phyloP scores from a whole-genome alignment of 2,329 filamentous ascomycete genomes.

The Tolypocladium pustulatum region DNA sequence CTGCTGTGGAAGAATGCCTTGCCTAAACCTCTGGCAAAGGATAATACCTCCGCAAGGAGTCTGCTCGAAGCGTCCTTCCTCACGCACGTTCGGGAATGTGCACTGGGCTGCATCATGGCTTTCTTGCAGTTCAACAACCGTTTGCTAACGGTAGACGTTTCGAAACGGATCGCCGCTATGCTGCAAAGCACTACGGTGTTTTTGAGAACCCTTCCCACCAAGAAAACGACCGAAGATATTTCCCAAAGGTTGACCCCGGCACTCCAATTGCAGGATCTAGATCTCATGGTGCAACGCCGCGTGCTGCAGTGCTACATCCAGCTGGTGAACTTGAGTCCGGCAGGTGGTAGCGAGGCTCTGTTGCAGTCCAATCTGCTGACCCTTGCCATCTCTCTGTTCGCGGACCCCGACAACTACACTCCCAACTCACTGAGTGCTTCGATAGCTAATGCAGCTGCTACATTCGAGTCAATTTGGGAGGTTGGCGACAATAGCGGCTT shows the following conservation, averaged over 20 bases:
- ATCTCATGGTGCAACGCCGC: slow-evolving; percentile 84
- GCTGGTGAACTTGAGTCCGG: slow-evolving; percentile 77
- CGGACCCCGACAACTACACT: slow-evolving; percentile 81
- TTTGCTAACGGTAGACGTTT: slow-evolving; percentile 85
- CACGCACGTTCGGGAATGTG: slow-evolving; percentile 89
- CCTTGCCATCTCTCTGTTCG: slow-evolving; percentile 81
- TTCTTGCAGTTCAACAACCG: slow-evolving; percentile 92
- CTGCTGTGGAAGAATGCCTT: slow-evolving; percentile 95
- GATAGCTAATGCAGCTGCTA: slow-evolving; percentile 80
- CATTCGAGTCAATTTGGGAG: slow-evolving; percentile 92
- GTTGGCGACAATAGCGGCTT: slow-evolving; percentile 90
- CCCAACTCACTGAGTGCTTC: slow-evolving; percentile 79
- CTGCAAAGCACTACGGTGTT: slow-evolving; percentile 90
- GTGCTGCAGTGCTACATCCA: slow-evolving; percentile 94
- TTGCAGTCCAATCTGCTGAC: slow-evolving; percentile 87
- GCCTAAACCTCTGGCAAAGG: slow-evolving; percentile 86
- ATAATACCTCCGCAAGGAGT: slow-evolving; percentile 76
- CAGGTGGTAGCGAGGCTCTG: slow-evolving; percentile 74
- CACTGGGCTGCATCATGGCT: slow-evolving; percentile 78
- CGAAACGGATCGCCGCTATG: slow-evolving; percentile 86
- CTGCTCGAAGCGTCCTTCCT: slow-evolving; percentile 86
- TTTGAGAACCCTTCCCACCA: slow-evolving; percentile 70
- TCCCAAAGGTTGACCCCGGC: slow-evolving; percentile 74
- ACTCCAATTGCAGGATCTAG: slow-evolving; percentile 79
- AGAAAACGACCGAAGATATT: slow-evolving; percentile 79